Percentiles rank a stretch among this genome's conserved stretches.
These are phyloP conservation scores for Clonostachys rhizophaga DNA, from an alignment of 2,329 filamentous ascomycete species.

Conservation along the genomic window DNA sequence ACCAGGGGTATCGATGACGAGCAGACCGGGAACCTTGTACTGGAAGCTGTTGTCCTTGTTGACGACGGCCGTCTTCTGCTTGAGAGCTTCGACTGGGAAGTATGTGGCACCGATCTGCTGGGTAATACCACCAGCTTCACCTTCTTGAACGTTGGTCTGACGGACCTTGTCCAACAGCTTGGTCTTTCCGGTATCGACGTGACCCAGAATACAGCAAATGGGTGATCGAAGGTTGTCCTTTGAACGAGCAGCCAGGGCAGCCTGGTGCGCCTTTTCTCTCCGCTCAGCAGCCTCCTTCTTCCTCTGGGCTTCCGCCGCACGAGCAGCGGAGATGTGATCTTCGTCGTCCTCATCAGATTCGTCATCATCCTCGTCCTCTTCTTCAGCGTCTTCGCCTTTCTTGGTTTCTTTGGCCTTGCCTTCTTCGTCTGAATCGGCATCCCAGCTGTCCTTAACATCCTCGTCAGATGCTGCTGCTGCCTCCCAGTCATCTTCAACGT, in stretches of 20 bases:
- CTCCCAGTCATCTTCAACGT: constrained; percentile 83
- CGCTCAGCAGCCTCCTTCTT: constrained; percentile 88
- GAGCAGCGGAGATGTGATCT: constrained; percentile 69
- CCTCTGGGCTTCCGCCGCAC: constrained; percentile 67
- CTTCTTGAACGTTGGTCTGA: constrained; percentile 97
- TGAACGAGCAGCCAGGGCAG: constrained; percentile 83
- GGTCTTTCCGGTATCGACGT: constrained; percentile 99
- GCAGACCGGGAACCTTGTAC: constrained; percentile 93
- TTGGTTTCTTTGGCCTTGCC: constrained; percentile 40
- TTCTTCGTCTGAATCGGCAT: constrained; percentile 77
- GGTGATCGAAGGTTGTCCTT: constrained; percentile 94
- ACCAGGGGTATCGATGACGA: constrained; percentile 97
- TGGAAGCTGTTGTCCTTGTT: constrained; percentile 88
- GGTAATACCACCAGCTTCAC: constrained; percentile 98
- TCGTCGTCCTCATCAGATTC: constrained; percentile 19
- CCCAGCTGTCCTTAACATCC: constrained; percentile 91
- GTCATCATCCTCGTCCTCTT: constrained; percentile 39
- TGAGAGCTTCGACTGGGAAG: constrained; percentile 91
- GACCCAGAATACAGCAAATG: constrained; percentile 98
- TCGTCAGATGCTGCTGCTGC: constrained; percentile 72
- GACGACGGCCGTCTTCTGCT: constrained; percentile 88
- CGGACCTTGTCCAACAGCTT: constrained; percentile 98
- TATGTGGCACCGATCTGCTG: constrained; percentile 99
- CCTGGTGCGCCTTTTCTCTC: constrained; percentile 85
- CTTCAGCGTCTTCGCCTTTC: constrained; percentile 15